These are phyloP conservation scores for Linnemannia hyalina DNA, from an alignment of 192 early-diverging fungal genomes.

Conservation along the genomic window DNA sequence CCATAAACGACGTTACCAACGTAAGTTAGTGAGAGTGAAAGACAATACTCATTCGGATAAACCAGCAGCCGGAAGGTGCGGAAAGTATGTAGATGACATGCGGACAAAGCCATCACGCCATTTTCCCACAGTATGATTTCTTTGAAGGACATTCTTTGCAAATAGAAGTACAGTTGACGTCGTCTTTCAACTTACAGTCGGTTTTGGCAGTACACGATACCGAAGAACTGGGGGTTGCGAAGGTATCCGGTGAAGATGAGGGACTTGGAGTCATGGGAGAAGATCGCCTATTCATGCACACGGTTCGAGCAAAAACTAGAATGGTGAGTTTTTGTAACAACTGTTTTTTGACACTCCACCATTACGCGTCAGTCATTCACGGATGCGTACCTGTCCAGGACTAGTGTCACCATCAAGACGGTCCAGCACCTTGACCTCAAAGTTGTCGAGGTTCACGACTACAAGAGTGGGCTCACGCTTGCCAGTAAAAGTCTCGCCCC, in stretches of 20 bases:
- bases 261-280: conserved; percentile 60
- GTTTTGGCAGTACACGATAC: conserved; percentile 79
- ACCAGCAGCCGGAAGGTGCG: background rate
- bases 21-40: background rate
- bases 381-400: conserved; percentile 51
- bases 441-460: conserved; percentile 61
- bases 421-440: conserved; percentile 53
- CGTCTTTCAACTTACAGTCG: conserved; percentile 49
- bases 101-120: background rate
- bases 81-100: background rate
- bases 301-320: too few relatives aligned
- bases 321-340: background rate
- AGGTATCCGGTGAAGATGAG: conserved; percentile 79
- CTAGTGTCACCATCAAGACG: conserved; percentile 47
- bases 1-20: background rate
- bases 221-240: conserved; percentile 67
- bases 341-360: too few relatives aligned
- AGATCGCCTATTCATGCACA: conserved; percentile 55
- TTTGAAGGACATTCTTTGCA: background rate
- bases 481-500: conserved; percentile 79
- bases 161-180: background rate
- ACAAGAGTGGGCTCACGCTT: conserved; percentile 69
- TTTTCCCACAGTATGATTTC: background rate
- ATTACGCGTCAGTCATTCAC: too few relatives aligned
- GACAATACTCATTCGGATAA: background rate